Evolutionary conservation across 179 eudicot genomes (phyloP).

Genomic region (Silene coronaria): DNA sequence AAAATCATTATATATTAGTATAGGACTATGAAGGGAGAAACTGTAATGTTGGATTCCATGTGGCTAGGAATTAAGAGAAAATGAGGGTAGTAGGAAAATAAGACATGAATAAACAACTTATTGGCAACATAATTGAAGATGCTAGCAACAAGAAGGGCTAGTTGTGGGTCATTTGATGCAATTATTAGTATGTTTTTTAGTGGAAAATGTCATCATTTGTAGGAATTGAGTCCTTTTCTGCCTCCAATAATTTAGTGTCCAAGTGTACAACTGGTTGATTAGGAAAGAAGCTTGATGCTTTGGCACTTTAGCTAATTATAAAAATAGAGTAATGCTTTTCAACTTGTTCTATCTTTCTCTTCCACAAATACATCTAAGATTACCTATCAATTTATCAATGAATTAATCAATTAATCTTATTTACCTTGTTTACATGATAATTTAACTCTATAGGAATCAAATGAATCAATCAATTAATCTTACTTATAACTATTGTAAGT

Average conservation of each 20-base stretch:
- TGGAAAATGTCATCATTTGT: conserved; percentile 12
- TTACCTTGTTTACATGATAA: too few species aligned
- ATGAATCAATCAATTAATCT: too few species aligned
- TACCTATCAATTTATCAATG: too few species aligned
- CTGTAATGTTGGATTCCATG: too few species aligned
- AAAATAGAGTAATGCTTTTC: background rate
- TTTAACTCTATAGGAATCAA: too few species aligned
- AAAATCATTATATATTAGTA: too few species aligned
- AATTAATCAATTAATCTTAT: too few species aligned
- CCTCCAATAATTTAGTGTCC: conserved; percentile 13
- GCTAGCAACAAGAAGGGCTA: background rate
- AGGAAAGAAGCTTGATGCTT: background rate
- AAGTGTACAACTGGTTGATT: conserved; percentile 18
- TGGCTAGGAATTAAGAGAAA: too few species aligned
- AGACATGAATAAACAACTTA: background rate
- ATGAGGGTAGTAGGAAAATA: background rate
- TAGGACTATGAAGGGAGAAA: too few species aligned
- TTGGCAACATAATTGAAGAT: background rate
- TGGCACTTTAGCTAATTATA: background rate
- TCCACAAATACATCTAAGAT: too few species aligned
- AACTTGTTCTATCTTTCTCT: too few species aligned
- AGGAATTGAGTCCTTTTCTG: conserved; percentile 12
- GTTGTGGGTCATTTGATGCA: conserved; percentile 14
- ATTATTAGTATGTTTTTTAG: conserved; percentile 12
- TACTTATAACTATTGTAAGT: too few species aligned